Evolutionary conservation across 768 basidiomycete species (phyloP).

Genomic region (Fomitopsis serialis): DNA sequence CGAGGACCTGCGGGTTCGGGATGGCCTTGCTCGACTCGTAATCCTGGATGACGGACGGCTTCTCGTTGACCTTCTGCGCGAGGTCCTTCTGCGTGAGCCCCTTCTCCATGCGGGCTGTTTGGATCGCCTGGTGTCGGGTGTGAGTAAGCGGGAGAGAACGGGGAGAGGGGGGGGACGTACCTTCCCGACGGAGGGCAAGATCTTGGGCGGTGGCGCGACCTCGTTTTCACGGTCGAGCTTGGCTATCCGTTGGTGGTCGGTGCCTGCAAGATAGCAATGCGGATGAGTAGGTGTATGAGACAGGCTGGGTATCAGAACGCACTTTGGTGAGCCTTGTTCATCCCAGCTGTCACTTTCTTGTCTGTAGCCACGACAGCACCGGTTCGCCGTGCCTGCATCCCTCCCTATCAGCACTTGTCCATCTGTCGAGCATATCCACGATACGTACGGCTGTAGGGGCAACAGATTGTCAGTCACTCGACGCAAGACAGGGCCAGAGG

Average conservation of each 20-base stretch:
- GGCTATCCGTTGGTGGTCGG: constrained; percentile 90
- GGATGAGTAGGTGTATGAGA: not conserved
- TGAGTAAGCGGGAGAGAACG: not conserved
- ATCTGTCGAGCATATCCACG: not conserved
- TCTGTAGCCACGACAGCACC: constrained; percentile 80
- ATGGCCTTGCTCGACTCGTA: constrained; percentile 87
- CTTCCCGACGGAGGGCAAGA: constrained; percentile 67
- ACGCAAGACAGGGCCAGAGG: not conserved
- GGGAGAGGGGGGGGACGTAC: constrained; percentile 32
- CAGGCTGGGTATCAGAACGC: constrained; percentile 11
- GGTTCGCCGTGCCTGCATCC: constrained; percentile 59
- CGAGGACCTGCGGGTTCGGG: constrained; percentile 80
- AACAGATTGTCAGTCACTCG: constrained; percentile 14
- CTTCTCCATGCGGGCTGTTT: constrained; percentile 71
- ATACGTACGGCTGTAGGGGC: constrained; percentile 46
- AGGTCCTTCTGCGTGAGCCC: constrained; percentile 87
- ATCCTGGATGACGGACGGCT: constrained; percentile 81
- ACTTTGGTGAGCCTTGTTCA: constrained; percentile 79
- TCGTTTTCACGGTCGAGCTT: constrained; percentile 95
- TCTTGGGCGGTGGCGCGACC: constrained; percentile 85
- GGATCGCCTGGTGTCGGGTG: constrained; percentile 58
- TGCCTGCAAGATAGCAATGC: constrained; percentile 42
- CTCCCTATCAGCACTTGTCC: constrained; percentile 3
- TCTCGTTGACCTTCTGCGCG: constrained; percentile 91
- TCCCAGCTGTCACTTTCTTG: constrained; percentile 65